A percentile compares a stretch with the other conserved stretches of the same genome.
Conservation (phyloP, 345 rosid species). For the Gossypium sturtianum region DNA sequence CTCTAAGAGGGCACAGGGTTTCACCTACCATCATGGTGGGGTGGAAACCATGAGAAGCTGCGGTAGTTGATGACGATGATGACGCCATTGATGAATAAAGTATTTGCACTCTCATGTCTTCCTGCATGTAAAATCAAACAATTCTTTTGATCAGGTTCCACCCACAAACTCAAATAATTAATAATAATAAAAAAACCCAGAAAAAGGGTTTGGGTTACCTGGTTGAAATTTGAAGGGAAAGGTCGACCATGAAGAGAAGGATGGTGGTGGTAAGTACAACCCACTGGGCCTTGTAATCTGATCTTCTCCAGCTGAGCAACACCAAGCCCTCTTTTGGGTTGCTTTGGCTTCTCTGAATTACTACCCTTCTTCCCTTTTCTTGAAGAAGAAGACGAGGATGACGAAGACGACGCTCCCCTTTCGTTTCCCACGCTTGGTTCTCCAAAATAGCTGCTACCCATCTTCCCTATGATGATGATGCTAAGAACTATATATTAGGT, state of each 20-base stretch:
- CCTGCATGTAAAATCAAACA: conserved; percentile 39
- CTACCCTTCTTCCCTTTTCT: conserved; percentile 65
- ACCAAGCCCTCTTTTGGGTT: conserved; percentile 96
- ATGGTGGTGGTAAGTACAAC: conserved; percentile 31
- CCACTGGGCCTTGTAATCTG: conserved; percentile 60
- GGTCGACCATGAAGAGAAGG: conserved; percentile 33
- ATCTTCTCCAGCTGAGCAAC: conserved; percentile 95
- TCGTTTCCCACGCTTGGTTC: conserved; percentile 57
- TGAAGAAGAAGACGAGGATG: conserved; percentile 24
- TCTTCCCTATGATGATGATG: conserved; percentile 16
- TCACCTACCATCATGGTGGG: conserved; percentile 56
- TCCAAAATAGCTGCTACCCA: conserved; percentile 77
- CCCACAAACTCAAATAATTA: not conserved
- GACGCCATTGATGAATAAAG: conserved; percentile 52
- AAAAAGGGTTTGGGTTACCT: conserved; percentile 31
- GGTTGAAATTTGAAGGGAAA: conserved; percentile 49
- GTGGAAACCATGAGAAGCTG: conserved; percentile 54
- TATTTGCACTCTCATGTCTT: conserved; percentile 56
- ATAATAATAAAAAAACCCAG: not conserved
- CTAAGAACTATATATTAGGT: not conserved
- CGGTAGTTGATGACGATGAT: conserved; percentile 42
- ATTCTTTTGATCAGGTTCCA: not conserved
- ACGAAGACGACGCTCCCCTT: conserved; percentile 33
- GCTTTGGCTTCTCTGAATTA: conserved; percentile 73
- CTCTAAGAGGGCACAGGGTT: not conserved